Percentiles rank a stretch among this genome's conserved stretches.
These are phyloP conservation scores for Hypoxylon sp. DNA, from an alignment of 2,329 filamentous ascomycete species.

Conservation along the genomic window DNA sequence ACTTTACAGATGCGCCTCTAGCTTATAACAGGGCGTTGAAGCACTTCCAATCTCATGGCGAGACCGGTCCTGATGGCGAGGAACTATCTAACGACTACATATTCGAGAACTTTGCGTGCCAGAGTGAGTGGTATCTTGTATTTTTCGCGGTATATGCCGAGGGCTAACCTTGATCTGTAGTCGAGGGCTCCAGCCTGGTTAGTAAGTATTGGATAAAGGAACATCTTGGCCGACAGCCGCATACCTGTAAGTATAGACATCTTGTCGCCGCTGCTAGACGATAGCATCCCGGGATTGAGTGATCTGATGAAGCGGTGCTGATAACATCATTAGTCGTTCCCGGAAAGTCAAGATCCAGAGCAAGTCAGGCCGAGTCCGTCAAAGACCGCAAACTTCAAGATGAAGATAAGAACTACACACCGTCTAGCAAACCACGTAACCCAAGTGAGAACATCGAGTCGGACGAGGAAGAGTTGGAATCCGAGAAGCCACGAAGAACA, in stretches of 20 bases:
- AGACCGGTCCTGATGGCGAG: conserved; percentile 26
- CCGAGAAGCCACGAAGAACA: conserved; percentile 43
- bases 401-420: conserved; percentile 41
- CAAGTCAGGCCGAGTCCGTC: conserved; percentile 20
- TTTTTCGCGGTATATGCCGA: background rate
- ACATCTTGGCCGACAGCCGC: conserved; percentile 46
- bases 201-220: conserved; percentile 50
- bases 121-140: conserved; percentile 38
- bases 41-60: conserved; percentile 48
- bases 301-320: background rate
- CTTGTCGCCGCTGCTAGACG: background rate
- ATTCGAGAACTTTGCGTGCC: conserved; percentile 48
- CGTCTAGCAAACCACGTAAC: conserved; percentile 29
- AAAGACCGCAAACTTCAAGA: conserved; percentile 35
- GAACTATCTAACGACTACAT: conserved; percentile 50
- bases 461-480: conserved; percentile 36
- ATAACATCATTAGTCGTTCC: conserved; percentile 44
- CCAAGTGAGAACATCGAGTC: conserved; percentile 22
- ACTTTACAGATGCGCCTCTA: conserved; percentile 48
- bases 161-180: conserved; percentile 35
- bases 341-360: conserved; percentile 24
- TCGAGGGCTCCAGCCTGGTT: conserved; percentile 46
- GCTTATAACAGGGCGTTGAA: conserved; percentile 48
- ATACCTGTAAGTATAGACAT: conserved; percentile 46
- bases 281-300: background rate